These are phyloP conservation scores for Forsythia suspensa DNA, from an alignment of 257 asterid species.

Conservation along the genomic window DNA sequence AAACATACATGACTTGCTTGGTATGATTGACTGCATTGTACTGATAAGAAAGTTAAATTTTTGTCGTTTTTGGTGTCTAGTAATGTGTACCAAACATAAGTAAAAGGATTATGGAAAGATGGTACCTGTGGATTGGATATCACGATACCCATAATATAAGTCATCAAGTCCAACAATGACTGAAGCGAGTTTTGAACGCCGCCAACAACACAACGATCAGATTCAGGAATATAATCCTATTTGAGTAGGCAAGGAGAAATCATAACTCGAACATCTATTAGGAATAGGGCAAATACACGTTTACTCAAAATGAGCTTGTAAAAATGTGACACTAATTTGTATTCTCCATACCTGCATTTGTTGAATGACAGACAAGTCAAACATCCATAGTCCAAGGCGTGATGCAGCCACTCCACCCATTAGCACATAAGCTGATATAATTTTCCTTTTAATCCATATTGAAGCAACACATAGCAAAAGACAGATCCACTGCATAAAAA, in stretches of 20 bases:
- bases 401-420: constrained; percentile 88
- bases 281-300: not conserved
- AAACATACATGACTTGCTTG: not conserved
- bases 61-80: not conserved
- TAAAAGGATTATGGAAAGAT: not conserved
- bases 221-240: constrained; percentile 71
- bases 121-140: constrained; percentile 82
- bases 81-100: not conserved
- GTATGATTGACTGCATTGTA: not conserved
- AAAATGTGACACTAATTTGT: not conserved
- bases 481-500: constrained; percentile 69
- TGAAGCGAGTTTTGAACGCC: constrained; percentile 95
- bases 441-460: constrained; percentile 42
- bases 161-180: constrained; percentile 73
- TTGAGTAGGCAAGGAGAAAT: constrained; percentile 10
- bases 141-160: constrained; percentile 73
- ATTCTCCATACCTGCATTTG: constrained; percentile 75
- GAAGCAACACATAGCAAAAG: constrained; percentile 74
- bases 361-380: constrained; percentile 83
- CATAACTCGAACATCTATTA: not conserved
- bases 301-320: not conserved
- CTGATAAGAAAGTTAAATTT: not conserved
- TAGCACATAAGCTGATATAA: constrained; percentile 55
- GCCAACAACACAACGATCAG: constrained; percentile 78
- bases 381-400: constrained; percentile 96